These are phyloP conservation scores for Nicotiana sylvestris DNA, from an alignment of 257 asterid species.

Conservation along the genomic window DNA sequence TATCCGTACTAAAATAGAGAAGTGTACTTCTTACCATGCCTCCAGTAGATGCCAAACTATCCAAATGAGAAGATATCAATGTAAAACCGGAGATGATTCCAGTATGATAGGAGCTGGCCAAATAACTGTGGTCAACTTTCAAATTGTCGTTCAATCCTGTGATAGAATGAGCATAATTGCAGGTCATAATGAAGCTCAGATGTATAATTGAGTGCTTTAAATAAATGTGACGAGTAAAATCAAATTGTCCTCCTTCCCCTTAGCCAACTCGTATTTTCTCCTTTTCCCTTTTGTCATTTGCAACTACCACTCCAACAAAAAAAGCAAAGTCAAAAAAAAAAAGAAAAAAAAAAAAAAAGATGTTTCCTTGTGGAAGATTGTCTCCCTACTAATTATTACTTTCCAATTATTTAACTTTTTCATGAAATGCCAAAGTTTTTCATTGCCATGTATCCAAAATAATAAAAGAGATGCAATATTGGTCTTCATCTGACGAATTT, in stretches of 20 bases:
- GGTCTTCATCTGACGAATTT: neutral
- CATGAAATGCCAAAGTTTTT: neutral
- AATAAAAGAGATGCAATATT: neutral
- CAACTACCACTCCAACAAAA: neutral
- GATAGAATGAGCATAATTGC: neutral
- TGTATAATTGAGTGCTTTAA: neutral
- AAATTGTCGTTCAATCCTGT: slow-evolving; percentile 33
- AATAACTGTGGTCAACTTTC: slow-evolving; percentile 63
- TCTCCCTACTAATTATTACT: neutral
- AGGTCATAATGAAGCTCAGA: neutral
- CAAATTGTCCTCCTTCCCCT: neutral
- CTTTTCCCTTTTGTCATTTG: neutral
- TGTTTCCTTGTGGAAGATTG: neutral
- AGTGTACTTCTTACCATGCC: slow-evolving; percentile 40
- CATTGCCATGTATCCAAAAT: neutral
- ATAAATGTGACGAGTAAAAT: neutral
- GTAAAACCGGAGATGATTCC: slow-evolving; percentile 82
- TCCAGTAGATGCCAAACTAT: slow-evolving; percentile 32
- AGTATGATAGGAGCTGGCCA: slow-evolving; percentile 88
- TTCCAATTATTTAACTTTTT: neutral
- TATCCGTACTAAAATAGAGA: neutral
- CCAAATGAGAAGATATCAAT: slow-evolving; percentile 57
- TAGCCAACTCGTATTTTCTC: neutral
- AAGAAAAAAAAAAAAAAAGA: neutral
- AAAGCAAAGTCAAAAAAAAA: neutral